Evolutionary conservation across 257 asterid species (phyloP), one percentile per base, ranked within the genome.

Genomic region (Eustoma russellianum): DNA sequence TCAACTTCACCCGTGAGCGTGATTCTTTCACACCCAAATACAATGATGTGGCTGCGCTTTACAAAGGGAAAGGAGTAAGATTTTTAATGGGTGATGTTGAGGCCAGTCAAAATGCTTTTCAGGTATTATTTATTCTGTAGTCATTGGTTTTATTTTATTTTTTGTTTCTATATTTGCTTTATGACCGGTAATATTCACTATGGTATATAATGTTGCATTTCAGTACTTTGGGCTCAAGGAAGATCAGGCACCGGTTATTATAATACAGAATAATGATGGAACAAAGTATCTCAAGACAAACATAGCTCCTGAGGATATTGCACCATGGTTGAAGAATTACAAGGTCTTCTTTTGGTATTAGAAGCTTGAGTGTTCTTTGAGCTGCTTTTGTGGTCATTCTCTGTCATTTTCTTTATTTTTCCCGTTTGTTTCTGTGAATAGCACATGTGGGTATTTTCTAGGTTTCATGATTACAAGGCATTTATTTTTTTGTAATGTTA

Each of bases 51-150:
- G 95, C 97, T 2, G 60, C 73, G 55, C 68, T 54, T 44, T 73
- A 73, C 79, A 80, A 88, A 66, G 86, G 75, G 19, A 72, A 82
- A 66, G 94, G 85, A 59, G 28, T 85, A 57, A 73, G 77, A 49
- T 88, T 88, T 70, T 58, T 88, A 70, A 66, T 88, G 57, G 95
- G 94, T 11, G 97, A 88, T 66, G 70, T 64, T 52, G 82, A 85
- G 14, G 45, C 69, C 57, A 52, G 87, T 61, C 73, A 65, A 52
- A 69, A 64, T 70, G 95, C 83, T 47, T 83, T 88, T 65, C 71
- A 77, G 90, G 95, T 88, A 38, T 38, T 38, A 11, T 11, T 11
- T 8, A 38, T 11, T 38, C 43, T 38, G 30, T 24, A 24, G 30
- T 24, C 30, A 38, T 11, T 38, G 2, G 43, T 38, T 38, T 38